A percentile compares a stretch with the other conserved stretches of the same genome.
Conservation (phyloP, 345 rosid genomes). For the Durio zibethinus region DNA sequence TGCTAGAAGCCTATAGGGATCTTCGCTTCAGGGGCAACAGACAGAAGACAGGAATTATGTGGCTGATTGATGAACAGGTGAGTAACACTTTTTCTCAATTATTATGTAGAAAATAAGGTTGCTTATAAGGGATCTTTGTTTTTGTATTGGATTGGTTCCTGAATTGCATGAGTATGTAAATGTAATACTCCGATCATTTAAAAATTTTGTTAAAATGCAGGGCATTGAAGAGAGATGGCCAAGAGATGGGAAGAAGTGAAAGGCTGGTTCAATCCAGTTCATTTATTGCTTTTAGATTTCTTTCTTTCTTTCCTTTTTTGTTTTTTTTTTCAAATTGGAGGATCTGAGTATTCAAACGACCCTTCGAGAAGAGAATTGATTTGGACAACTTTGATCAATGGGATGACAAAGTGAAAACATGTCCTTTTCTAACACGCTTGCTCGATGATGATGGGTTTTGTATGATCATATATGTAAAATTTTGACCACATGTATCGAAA, state of each 20-base stretch:
- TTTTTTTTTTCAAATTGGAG: not conserved
- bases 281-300: not conserved
- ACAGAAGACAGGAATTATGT: conserved; percentile 96
- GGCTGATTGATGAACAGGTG: conserved; percentile 94
- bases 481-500: not conserved
- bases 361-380: not conserved
- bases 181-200: not conserved
- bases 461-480: not conserved
- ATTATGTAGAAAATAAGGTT: not conserved
- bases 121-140: too few species aligned
- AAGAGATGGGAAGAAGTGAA: conserved; percentile 71
- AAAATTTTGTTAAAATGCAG: conserved; percentile 32
- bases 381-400: not conserved
- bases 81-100: conserved; percentile 20
- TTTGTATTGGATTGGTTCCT: not conserved
- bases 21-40: conserved; percentile 86
- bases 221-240: conserved; percentile 79
- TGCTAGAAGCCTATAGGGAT: conserved; percentile 82
- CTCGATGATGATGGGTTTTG: not conserved
- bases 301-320: too few species aligned
- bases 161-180: not conserved
- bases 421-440: not conserved
- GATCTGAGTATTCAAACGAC: not conserved
- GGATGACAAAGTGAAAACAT: not conserved
- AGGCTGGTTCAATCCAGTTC: conserved; percentile 9